phyloP scores from a whole-genome alignment of 805 yeast genomes.

The Yarrowia sp. region DNA sequence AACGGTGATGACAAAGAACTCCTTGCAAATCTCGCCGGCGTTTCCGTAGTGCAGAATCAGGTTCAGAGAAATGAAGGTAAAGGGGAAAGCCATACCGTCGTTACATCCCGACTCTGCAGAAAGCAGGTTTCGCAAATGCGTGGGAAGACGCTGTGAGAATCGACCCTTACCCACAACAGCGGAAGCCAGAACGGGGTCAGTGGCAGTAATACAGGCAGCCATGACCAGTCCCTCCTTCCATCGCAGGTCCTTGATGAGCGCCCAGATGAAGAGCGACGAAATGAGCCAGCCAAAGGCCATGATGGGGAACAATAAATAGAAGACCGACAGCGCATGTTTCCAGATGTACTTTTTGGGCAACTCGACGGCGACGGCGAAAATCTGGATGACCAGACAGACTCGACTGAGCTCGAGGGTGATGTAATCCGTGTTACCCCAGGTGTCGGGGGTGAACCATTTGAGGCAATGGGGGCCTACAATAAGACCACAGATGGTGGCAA shows the following conservation, averaged over 20 bases:
- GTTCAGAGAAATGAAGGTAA: constrained; percentile 72
- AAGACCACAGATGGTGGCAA: constrained; percentile 83
- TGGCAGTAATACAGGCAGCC: constrained; percentile 90
- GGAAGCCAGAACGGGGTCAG: constrained; percentile 94
- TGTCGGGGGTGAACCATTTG: constrained; percentile 79
- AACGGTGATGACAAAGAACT: constrained; percentile 79
- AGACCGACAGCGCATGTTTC: constrained; percentile 79
- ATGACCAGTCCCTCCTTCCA: constrained; percentile 76
- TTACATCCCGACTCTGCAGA: constrained; percentile 91
- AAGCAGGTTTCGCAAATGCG: constrained; percentile 83
- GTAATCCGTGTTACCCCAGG: constrained; percentile 85
- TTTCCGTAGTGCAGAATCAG: constrained; percentile 70
- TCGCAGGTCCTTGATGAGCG: constrained; percentile 71
- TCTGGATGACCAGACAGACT: constrained; percentile 82
- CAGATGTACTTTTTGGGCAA: constrained; percentile 88
- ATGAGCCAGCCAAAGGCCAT: constrained; percentile 92
- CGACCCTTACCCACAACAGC: constrained; percentile 95
- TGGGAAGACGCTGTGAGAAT: constrained; percentile 89
- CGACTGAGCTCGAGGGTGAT: constrained; percentile 85
- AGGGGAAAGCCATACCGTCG: constrained; percentile 97
- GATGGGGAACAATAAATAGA: constrained; percentile 77
- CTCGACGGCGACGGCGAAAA: constrained; percentile 94
- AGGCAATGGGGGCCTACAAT: constrained; percentile 89
- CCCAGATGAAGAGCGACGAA: constrained; percentile 80
- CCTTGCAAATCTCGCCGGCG: constrained; percentile 71